Conservation (phyloP, 768 basidiomycete species). For the Trametes cinnabarina region DNA sequence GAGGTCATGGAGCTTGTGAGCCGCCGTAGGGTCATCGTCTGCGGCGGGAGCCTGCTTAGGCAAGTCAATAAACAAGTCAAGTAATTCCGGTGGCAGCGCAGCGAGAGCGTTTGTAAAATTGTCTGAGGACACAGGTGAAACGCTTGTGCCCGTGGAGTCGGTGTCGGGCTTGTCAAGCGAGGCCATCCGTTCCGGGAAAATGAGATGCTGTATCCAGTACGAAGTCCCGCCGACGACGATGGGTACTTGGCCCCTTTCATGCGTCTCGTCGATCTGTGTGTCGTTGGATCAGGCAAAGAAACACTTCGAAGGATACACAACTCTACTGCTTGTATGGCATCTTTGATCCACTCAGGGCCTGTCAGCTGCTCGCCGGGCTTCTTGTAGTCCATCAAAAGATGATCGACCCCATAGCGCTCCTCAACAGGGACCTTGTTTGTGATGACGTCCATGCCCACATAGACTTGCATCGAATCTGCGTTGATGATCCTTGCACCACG, state of each 20-base stretch:
- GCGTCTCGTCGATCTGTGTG: conserved; percentile 70
- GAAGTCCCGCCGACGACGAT: conserved; percentile 94
- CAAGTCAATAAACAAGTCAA: conserved; percentile 51
- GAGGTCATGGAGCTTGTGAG: conserved; percentile 65
- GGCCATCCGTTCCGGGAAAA: conserved; percentile 78
- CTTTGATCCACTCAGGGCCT: conserved; percentile 84
- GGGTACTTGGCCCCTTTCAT: conserved; percentile 62
- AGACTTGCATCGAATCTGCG: conserved; percentile 97
- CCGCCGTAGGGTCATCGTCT: conserved; percentile 48
- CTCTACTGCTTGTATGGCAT: conserved; percentile 73
- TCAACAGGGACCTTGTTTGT: conserved; percentile 86
- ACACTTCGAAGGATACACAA: conserved; percentile 16
- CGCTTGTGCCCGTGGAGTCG: neutral
- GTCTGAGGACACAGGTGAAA: conserved; percentile 9
- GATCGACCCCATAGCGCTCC: conserved; percentile 80
- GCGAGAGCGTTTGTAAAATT: conserved; percentile 42
- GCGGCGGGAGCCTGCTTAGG: conserved; percentile 62
- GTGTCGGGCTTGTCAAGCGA: conserved; percentile 21
- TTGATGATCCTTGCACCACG: conserved; percentile 79
- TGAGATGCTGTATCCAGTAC: conserved; percentile 95
- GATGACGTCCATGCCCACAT: conserved; percentile 85
- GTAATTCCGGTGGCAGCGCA: conserved; percentile 46
- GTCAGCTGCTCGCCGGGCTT: conserved; percentile 84
- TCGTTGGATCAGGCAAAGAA: neutral
- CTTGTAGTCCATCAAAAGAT: conserved; percentile 88